Evolutionary conservation across 2,329 filamentous ascomycete species (phyloP).

Genomic region (Macrophomina tecta): DNA sequence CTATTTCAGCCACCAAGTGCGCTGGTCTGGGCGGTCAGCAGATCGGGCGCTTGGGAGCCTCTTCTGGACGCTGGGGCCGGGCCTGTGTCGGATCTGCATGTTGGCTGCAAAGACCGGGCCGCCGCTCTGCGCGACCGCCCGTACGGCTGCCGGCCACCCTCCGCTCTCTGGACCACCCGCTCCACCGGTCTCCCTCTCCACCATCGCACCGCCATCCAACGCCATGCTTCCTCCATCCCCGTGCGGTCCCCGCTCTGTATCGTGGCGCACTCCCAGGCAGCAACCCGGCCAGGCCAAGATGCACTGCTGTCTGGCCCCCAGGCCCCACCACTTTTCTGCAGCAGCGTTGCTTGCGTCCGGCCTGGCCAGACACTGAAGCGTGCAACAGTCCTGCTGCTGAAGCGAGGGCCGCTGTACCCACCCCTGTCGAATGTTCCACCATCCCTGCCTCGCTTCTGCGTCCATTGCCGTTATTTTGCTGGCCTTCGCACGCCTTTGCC

Average conservation of each 20-base stretch:
- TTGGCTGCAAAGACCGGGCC: background rate
- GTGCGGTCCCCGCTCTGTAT: background rate
- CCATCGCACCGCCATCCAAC: background rate
- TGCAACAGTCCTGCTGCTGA: background rate
- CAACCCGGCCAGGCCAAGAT: background rate
- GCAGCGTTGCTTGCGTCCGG: background rate
- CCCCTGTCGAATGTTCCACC: background rate
- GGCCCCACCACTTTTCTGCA: background rate
- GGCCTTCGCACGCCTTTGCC: background rate
- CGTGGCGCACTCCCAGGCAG: slow-evolving; percentile 12
- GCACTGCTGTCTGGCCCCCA: slow-evolving; percentile 1
- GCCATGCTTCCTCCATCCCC: background rate
- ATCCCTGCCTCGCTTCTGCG: too few relatives aligned
- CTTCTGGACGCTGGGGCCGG: background rate
- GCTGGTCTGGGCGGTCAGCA: background rate
- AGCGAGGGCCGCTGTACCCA: background rate
- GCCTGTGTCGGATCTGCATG: background rate
- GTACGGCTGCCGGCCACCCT: background rate
- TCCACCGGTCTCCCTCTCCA: background rate
- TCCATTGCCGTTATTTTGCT: background rate
- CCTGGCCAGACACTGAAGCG: background rate
- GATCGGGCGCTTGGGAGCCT: background rate
- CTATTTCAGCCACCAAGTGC: background rate
- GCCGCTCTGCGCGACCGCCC: background rate
- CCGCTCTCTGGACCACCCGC: background rate